Conservation (phyloP, 192 early-diverging fungal species). For the Helicostylum pulchrum region DNA sequence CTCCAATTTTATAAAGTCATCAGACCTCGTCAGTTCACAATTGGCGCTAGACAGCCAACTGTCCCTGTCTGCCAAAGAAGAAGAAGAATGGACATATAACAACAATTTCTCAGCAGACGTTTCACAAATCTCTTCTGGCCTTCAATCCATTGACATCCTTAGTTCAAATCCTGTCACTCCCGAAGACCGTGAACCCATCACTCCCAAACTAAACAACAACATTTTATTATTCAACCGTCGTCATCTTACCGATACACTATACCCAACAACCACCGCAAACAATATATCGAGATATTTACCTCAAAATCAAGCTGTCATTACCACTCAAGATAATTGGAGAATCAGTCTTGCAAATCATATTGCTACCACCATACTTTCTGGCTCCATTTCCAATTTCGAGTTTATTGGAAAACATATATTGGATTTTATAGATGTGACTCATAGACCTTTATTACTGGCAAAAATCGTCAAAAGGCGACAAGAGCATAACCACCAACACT, state of each 20-base stretch:
- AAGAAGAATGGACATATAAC: too few species aligned
- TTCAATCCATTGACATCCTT: constrained; percentile 5
- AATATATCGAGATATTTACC: constrained; percentile 42
- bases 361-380: constrained; percentile 28
- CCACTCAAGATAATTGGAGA: constrained; percentile 45
- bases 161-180: constrained; percentile 7
- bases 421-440: constrained; percentile 18
- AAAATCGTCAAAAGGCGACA: constrained; percentile 14
- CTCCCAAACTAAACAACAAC: not conserved
- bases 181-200: constrained; percentile 5
- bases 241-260: not conserved
- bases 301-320: constrained; percentile 58
- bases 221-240: not conserved
- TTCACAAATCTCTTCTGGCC: not conserved
- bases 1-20: too few species aligned
- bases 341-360: constrained; percentile 55
- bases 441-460: constrained; percentile 8
- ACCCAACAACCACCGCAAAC: not conserved
- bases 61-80: too few species aligned
- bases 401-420: constrained; percentile 16
- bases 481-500: not conserved
- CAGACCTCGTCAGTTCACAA: too few species aligned
- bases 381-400: not conserved
- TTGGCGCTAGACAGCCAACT: too few species aligned
- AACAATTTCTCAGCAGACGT: not conserved